Percentiles rank a stretch among this genome's conserved stretches.
phyloP scores from a whole-genome alignment of 257 asterid genomes.

The Ophiorrhiza pumila region DNA sequence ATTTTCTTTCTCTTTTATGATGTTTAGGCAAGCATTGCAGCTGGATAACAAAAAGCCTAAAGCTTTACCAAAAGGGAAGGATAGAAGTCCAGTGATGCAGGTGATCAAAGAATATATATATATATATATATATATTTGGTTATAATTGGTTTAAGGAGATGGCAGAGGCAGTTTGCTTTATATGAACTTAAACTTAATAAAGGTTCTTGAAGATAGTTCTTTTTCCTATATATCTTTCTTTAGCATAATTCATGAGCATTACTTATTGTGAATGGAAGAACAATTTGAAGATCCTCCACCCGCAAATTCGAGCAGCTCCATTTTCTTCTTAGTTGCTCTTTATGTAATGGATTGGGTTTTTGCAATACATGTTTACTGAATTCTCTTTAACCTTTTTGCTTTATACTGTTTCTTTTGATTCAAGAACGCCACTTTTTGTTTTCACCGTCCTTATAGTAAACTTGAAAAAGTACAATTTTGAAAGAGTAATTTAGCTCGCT shows the following conservation, averaged over 20 bases:
- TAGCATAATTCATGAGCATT: too few relatives aligned
- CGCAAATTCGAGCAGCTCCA: not conserved
- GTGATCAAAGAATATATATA: conserved; percentile 31
- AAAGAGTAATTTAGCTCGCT: not conserved
- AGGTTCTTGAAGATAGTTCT: not conserved
- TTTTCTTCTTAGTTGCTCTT: not conserved
- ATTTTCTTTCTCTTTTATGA: too few relatives aligned
- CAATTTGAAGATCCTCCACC: too few relatives aligned
- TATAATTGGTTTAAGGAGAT: not conserved
- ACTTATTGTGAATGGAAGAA: not conserved
- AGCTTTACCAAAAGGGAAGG: conserved; percentile 53
- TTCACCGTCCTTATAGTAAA: too few relatives aligned
- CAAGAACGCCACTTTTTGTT: not conserved
- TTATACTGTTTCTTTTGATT: not conserved
- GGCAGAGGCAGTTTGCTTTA: not conserved
- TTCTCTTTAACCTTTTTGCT: not conserved
- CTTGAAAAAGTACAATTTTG: too few relatives aligned
- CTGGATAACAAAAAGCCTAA: conserved; percentile 66
- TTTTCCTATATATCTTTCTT: not conserved
- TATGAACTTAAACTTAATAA: not conserved
- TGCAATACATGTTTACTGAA: not conserved
- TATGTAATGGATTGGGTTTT: not conserved
- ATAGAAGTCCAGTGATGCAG: conserved; percentile 70
- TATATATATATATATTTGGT: too few relatives aligned
- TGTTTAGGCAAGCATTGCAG: conserved; percentile 27